Conservation (phyloP, 1,139 yeast species). For the Saccharomyces uvarum region DNA sequence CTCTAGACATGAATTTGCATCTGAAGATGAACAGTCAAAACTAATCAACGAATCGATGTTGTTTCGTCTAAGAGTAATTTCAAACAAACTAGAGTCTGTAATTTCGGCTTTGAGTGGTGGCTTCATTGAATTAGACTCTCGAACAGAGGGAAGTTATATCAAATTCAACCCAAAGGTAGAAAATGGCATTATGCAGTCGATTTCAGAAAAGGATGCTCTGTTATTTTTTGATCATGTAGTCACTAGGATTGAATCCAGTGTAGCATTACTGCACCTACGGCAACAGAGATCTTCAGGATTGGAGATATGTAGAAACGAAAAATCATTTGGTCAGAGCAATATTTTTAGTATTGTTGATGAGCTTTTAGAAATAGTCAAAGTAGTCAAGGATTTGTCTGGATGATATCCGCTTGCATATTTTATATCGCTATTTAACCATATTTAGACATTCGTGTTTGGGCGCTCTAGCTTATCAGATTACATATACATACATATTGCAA, state of each 20-base stretch:
- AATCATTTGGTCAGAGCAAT: constrained; percentile 10
- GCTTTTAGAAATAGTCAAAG: constrained; percentile 1
- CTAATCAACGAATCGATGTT: constrained; percentile 23
- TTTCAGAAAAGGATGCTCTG: constrained; percentile 22
- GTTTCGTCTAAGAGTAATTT: constrained; percentile 20
- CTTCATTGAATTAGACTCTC: constrained; percentile 12
- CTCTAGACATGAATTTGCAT: constrained; percentile 40
- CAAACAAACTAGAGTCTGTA: constrained; percentile 23
- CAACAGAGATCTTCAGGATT: constrained; percentile 23
- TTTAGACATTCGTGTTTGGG: background rate
- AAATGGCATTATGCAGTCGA: constrained; percentile 13
- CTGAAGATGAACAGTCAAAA: constrained; percentile 21
- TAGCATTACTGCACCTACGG: constrained; percentile 25
- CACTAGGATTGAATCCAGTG: constrained; percentile 28
- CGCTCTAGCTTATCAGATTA: background rate
- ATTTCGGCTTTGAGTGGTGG: constrained; percentile 24
- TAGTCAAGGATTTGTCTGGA: background rate
- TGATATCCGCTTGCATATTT: background rate
- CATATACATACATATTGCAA: background rate
- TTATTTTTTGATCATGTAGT: constrained; percentile 29
- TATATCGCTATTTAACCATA: background rate
- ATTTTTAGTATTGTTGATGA: constrained; percentile 23
- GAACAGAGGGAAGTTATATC: constrained; percentile 1
- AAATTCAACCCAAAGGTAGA: constrained; percentile 13
- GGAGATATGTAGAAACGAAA: constrained; percentile 13